Conservation (phyloP, 2,329 filamentous ascomycete species). For the Sporothrix variecibatus region DNA sequence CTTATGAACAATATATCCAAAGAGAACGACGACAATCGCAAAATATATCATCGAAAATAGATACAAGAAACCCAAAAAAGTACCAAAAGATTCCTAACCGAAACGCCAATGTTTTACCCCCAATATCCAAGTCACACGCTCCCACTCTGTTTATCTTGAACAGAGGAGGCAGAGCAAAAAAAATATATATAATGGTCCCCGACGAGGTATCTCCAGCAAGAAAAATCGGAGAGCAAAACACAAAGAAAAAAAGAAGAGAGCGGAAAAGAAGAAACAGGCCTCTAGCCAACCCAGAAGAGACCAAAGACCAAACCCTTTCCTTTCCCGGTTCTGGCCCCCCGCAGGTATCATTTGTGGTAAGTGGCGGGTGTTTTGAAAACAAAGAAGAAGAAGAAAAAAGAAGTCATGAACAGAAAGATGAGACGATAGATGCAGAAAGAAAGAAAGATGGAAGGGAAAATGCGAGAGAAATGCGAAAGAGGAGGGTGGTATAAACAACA, state of each 20-base stretch:
- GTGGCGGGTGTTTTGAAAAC: slow-evolving; percentile 1
- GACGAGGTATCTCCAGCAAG: background rate
- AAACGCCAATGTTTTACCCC: slow-evolving; percentile 10
- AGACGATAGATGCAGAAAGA: slow-evolving; percentile 11
- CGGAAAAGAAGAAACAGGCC: background rate
- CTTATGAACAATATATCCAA: background rate
- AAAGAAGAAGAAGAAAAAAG: background rate
- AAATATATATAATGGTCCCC: background rate
- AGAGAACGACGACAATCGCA: background rate
- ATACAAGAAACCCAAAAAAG: background rate
- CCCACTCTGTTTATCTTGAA: background rate
- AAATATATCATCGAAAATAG: background rate
- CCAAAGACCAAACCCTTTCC: background rate
- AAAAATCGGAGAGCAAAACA: slow-evolving; percentile 2
- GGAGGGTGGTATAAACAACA: background rate
- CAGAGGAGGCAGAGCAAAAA: background rate
- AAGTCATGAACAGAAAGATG: slow-evolving; percentile 13
- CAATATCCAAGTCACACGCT: background rate
- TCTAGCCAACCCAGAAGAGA: background rate
- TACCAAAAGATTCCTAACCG: background rate
- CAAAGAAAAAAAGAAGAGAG: background rate
- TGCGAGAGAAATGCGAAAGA: background rate
- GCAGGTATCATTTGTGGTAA: slow-evolving; percentile 27
- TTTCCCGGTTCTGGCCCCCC: slow-evolving; percentile 20
- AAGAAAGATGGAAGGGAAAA: background rate